These are phyloP conservation scores for Sphagnum magellanicum DNA, from an alignment of 228 moss, liverwort and hornwort species.

Conservation along the genomic window DNA sequence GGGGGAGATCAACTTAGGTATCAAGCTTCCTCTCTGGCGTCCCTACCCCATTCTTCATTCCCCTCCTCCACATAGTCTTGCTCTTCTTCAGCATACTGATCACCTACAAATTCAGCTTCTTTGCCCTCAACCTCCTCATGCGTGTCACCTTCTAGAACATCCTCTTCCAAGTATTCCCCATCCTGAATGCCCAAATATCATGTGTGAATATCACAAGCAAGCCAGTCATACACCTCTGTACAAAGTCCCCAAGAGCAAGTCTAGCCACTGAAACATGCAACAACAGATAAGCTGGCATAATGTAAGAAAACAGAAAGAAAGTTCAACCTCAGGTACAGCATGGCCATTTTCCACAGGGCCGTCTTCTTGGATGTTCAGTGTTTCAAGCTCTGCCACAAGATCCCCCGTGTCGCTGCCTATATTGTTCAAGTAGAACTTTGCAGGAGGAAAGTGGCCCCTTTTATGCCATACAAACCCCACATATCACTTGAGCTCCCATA, in stretches of 20 bases:
- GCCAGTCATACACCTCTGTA: not conserved
- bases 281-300: not conserved
- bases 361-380: constrained; percentile 33
- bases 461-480: not conserved
- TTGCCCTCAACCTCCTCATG: too few species aligned
- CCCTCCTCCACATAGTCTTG: too few species aligned
- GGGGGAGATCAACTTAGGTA: too few species aligned
- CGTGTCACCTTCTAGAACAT: constrained; percentile 18
- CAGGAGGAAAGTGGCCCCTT: constrained; percentile 51
- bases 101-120: too few species aligned
- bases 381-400: constrained; percentile 53
- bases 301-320: not conserved
- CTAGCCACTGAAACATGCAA: not conserved
- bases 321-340: constrained; percentile 25
- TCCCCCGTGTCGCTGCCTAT: constrained; percentile 35
- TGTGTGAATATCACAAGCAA: not conserved
- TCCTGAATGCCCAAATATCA: constrained; percentile 9
- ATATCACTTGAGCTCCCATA: too few species aligned
- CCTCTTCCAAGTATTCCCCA: constrained; percentile 22
- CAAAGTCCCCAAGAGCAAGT: not conserved
- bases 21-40: too few species aligned
- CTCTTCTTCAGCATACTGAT: too few species aligned
- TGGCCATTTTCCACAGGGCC: constrained; percentile 66
- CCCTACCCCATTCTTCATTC: too few species aligned
- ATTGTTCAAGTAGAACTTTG: constrained; percentile 45